Conservation (phyloP, 2,329 filamentous ascomycete genomes). For the Sporothrix mexicana region DNA sequence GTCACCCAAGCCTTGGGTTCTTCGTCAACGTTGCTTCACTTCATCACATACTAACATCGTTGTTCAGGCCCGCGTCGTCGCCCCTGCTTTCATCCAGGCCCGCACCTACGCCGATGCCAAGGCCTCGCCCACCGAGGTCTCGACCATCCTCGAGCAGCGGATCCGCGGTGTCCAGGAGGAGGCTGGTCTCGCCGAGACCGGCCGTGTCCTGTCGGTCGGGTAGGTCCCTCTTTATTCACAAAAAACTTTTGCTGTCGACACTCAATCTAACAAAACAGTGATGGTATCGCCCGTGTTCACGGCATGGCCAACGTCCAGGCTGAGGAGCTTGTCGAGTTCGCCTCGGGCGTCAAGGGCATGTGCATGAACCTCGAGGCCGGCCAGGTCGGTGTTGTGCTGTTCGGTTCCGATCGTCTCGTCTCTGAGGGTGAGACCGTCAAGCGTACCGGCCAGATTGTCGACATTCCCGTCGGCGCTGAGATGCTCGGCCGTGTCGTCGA, state of each 20-base stretch:
- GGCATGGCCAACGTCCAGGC: conserved; percentile 99
- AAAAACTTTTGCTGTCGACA: too few relatives aligned
- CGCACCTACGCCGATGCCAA: conserved; percentile 95
- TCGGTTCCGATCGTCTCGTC: conserved; percentile 99
- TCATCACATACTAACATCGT: conserved; percentile 38
- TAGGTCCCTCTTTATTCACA: conserved; percentile 72
- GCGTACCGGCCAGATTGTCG: conserved; percentile 99
- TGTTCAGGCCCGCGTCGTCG: conserved; percentile 78
- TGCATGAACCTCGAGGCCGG: conserved; percentile 99
- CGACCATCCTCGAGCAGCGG: conserved; percentile 98
- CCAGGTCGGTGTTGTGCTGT: conserved; percentile 99
- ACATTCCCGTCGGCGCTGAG: conserved; percentile 90
- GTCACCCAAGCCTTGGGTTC: background rate
- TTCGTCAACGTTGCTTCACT: background rate
- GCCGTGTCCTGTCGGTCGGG: conserved; percentile 98
- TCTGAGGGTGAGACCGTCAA: conserved; percentile 99
- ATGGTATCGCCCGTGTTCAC: conserved; percentile 99
- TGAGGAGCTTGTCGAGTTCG: conserved; percentile 99
- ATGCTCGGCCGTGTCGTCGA: conserved; percentile 98
- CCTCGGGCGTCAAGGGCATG: conserved; percentile 99
- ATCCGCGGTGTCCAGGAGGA: conserved; percentile 99
- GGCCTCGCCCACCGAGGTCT: conserved; percentile 96
- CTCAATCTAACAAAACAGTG: conserved; percentile 68
- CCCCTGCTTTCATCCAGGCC: conserved; percentile 77
- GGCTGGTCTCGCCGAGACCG: conserved; percentile 94